Evolutionary conservation across 2,329 filamentous ascomycete species (phyloP), one percentile per base, ranked within the genome.

Genomic region (Xylaria sp.): DNA sequence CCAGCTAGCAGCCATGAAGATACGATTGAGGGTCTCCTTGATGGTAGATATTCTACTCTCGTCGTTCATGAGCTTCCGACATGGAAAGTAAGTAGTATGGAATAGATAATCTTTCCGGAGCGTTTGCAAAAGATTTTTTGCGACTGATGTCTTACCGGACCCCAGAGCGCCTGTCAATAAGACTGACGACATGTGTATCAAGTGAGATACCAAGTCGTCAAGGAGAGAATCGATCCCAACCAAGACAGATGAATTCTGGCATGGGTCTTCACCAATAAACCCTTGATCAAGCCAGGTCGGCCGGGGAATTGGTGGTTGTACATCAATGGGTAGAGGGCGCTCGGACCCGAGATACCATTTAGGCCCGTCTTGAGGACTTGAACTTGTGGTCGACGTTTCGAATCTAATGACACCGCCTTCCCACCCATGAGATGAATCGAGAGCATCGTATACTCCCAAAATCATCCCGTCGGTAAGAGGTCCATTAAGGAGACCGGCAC

Each of bases 1-100:
- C 95, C 95, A 99, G 41, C 91, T 90, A 3, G 95, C 95, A 19
- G 87, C 85, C 81, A 95, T 92, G 74, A 99, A 98, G 1, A 96
- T 77, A 15, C 92, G 86, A 52, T 86, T 89, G 4, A 99, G 78
- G 0, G 88, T 95, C 71, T 98, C 94, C 72, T 96, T 97, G 77
- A 99, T 92, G 0, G 90, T 92, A 2, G 92, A 90, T 13, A 97
- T 87, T 60, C 94, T 86, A 38, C 89, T 96, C 74, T 99, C 95
- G 63, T 98, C 93, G 1, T 90, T 97, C 27, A 97, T 89, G 3
- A 97, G 82, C 64, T 91, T 93, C 27, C 91, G 87, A 70, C 94
- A 98, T 0, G 92, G 86, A 67, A 96, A 93, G 76, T 96, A 97
- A 4, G 89, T 87, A 1, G 90, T 90, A 73, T 96, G 90, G 73